Percentiles rank a stretch among this genome's conserved stretches.
Conservation (phyloP, 1,139 yeast species). For the Kurtzmaniella quercitrusa region DNA sequence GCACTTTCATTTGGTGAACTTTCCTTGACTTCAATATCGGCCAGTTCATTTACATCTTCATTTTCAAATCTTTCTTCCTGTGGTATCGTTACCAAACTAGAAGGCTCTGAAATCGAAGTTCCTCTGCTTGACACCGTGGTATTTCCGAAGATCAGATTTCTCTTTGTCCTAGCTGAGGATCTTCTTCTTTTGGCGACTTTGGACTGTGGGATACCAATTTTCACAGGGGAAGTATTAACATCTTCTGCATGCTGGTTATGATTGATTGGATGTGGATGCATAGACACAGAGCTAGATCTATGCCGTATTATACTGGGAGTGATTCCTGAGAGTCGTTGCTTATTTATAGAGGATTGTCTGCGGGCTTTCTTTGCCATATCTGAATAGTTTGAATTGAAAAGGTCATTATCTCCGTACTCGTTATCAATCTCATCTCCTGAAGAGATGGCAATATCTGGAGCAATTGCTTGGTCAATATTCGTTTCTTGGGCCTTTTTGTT, state of each 20-base stretch:
- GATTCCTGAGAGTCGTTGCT: constrained; percentile 38
- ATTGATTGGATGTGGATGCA: background rate
- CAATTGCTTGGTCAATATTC: constrained; percentile 1
- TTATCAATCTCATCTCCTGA: constrained; percentile 17
- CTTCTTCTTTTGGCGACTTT: constrained; percentile 29
- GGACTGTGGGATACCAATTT: constrained; percentile 35
- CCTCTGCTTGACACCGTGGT: background rate
- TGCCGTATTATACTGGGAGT: constrained; percentile 22
- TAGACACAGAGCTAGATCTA: constrained; percentile 28
- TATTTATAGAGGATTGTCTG: constrained; percentile 26
- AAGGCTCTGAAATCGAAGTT: background rate
- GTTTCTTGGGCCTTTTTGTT: background rate
- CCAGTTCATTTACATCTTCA: background rate
- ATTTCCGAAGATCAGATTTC: constrained; percentile 6
- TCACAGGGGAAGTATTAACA: constrained; percentile 20
- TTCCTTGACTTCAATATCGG: background rate
- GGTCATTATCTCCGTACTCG: constrained; percentile 29
- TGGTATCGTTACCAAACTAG: background rate
- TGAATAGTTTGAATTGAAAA: constrained; percentile 26
- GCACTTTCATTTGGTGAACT: background rate
- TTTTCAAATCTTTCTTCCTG: background rate
- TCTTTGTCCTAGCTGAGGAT: constrained; percentile 17
- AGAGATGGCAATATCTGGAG: constrained; percentile 1
- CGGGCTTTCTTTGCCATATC: constrained; percentile 12
- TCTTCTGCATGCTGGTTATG: background rate